phyloP scores from a whole-genome alignment of 768 basidiomycete species.

The Paxillus rubicundulus region DNA sequence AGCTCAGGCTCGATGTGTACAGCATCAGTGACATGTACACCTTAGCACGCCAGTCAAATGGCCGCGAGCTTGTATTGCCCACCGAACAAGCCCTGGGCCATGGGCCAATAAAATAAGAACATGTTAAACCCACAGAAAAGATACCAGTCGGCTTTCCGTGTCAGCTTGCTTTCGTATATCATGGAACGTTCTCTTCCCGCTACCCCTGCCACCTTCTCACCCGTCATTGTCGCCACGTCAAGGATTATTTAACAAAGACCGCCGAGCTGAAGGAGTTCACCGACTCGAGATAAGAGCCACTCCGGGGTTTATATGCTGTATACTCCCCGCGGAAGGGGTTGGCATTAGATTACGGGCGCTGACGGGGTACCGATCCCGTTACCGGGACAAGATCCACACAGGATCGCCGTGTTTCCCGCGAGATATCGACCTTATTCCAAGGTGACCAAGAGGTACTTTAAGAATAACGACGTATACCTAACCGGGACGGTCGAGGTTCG shows the following conservation, averaged over 20 bases:
- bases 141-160: too few relatives aligned
- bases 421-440: conserved; percentile 52
- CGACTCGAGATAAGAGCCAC: conserved; percentile 35
- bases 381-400: conserved; percentile 50
- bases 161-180: too few relatives aligned
- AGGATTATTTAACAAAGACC: conserved; percentile 20
- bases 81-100: too few relatives aligned
- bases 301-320: conserved; percentile 31
- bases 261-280: conserved; percentile 33
- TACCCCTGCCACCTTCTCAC: not conserved
- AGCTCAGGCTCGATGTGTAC: too few relatives aligned
- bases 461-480: conserved; percentile 30
- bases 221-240: conserved; percentile 9
- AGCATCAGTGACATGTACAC: too few relatives aligned
- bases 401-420: conserved; percentile 62
- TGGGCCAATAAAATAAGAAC: too few relatives aligned
- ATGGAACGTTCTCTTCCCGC: conserved; percentile 14
- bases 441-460: conserved; percentile 47
- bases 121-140: too few relatives aligned
- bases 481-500: conserved; percentile 35
- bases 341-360: not conserved
- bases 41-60: too few relatives aligned
- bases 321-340: conserved; percentile 15
- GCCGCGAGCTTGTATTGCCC: too few relatives aligned
- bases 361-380: conserved; percentile 36